Evolutionary conservation across 2,329 filamentous ascomycete genomes (phyloP).

Genomic region (Davidsoniella virescens): DNA sequence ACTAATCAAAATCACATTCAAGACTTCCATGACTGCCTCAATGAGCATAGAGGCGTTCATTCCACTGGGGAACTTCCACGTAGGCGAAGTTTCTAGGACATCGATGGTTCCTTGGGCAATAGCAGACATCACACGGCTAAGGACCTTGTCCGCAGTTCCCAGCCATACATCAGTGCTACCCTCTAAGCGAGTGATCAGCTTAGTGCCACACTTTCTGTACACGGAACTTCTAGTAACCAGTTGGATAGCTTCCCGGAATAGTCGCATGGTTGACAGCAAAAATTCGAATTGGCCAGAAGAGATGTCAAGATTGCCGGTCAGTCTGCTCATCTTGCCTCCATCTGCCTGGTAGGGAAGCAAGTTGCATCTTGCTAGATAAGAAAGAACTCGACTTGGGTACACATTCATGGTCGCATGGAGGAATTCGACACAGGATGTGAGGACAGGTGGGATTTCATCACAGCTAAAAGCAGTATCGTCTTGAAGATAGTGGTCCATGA

Average conservation of each 20-base stretch:
- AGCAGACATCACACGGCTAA: slow-evolving; percentile 53
- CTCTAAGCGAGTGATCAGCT: slow-evolving; percentile 30
- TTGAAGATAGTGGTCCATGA: slow-evolving; percentile 57
- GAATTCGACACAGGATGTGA: slow-evolving; percentile 62
- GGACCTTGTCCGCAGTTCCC: slow-evolving; percentile 61
- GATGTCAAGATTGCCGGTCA: slow-evolving; percentile 72
- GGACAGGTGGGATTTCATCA: slow-evolving; percentile 47
- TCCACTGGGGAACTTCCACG: slow-evolving; percentile 64
- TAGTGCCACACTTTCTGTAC: slow-evolving; percentile 42
- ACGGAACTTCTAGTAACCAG: slow-evolving; percentile 57
- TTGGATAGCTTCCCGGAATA: slow-evolving; percentile 62
- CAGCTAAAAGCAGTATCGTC: slow-evolving; percentile 40
- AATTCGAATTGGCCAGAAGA: slow-evolving; percentile 62
- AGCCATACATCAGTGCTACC: slow-evolving; percentile 41
- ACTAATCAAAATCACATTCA: slow-evolving; percentile 55
- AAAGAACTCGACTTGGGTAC: slow-evolving; percentile 79
- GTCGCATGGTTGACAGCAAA: slow-evolving; percentile 51
- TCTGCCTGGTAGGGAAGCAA: slow-evolving; percentile 63
- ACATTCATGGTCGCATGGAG: slow-evolving; percentile 54
- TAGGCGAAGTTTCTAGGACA: slow-evolving; percentile 68
- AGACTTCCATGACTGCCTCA: slow-evolving; percentile 47
- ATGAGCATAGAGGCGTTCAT: slow-evolving; percentile 55
- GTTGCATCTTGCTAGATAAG: slow-evolving; percentile 66
- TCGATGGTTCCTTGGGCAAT: slow-evolving; percentile 65
- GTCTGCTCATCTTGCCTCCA: slow-evolving; percentile 57